Evolutionary conservation across 345 rosid genomes (phyloP), one percentile per base, ranked within the genome.

Genomic region (Murraya paniculata): DNA sequence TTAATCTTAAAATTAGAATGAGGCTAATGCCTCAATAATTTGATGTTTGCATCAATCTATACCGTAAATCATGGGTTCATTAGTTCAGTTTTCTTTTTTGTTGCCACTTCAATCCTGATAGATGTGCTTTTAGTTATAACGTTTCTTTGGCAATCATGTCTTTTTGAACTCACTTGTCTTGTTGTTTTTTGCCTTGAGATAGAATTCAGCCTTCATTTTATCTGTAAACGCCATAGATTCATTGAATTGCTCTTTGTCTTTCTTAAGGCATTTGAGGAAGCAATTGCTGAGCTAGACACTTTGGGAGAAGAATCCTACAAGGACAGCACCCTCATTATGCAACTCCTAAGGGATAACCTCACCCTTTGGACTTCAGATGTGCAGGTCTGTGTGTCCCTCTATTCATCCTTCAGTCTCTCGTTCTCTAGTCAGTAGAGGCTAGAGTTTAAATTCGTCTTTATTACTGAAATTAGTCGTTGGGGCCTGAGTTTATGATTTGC

Each of bases 301-400:
- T 77, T 92, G 81, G 96, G 98, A 72, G 98, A 92, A 77, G 98
- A 94, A 77, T 94, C 97, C n/a, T 94, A 94, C 94, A 94, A 92
- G 90, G 98, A 94, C 86, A 94, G 98, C 91, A 94, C 98, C 78
- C 96, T 94, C 82, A 94, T 94, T 55, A 92, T 94, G 97, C 98
- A 94, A 86, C 88, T 94, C 81, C 88, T 94, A 13, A 86, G 98
- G 87, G 98, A 94, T 78, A 94, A 94, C 87, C 92, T 94, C 77
- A 94, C 98, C 79, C 97, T 94, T 53, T 94, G 98, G 98, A 94
- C 98, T 83, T 94, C 98, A 45, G 98, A 94, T 83, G 89, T 83
- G 79, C 98, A 94, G 97, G 98, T 94, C 58, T 10, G 80, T 84
- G 60, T 5, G 22, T 16, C 53, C 4, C 31, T 11, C 59, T 31